Evolutionary conservation across 352 stramenopile genomes (phyloP).

Genomic region (Phytopythium delawarense): DNA sequence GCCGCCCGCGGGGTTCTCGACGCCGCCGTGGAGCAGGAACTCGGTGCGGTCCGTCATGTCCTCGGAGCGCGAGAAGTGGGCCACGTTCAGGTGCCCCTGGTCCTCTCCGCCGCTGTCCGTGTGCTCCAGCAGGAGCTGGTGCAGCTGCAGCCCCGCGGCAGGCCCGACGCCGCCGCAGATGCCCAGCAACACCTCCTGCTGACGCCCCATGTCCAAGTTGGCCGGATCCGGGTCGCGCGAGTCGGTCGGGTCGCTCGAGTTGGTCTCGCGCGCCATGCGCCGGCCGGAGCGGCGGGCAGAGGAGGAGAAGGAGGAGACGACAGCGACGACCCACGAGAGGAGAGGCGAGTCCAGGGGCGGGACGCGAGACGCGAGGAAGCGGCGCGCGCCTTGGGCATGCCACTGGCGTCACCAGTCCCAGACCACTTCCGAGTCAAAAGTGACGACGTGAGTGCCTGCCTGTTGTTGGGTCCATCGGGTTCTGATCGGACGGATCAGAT

Average conservation of each 20-base stretch:
- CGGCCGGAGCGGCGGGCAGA: background rate
- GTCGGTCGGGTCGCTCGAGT: background rate
- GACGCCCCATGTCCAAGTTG: conserved; percentile 9
- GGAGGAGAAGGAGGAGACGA: background rate
- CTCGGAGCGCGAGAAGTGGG: conserved; percentile 68
- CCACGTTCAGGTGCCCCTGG: conserved; percentile 62
- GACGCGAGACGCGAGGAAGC: background rate
- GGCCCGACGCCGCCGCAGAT: conserved; percentile 74
- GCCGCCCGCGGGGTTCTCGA: conserved; percentile 66
- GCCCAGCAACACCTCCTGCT: conserved; percentile 53
- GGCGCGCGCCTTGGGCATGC: background rate
- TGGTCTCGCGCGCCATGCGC: background rate
- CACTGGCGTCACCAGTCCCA: background rate
- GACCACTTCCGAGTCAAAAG: background rate
- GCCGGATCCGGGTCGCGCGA: background rate
- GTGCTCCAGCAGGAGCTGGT: conserved; percentile 69
- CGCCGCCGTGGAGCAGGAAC: conserved; percentile 26
- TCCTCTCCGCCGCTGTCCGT: conserved; percentile 59
- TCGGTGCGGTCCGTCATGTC: conserved; percentile 75
- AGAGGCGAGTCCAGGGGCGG: no score
- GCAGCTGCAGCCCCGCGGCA: conserved; percentile 62
- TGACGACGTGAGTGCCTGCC: no score
- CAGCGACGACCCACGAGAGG: background rate
- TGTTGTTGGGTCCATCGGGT: background rate
- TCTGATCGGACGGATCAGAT: conserved; percentile 5